Base-by-base conservation (phyloP, 192 early-diverging fungal species). In the Dissophora ornata region DNA sequence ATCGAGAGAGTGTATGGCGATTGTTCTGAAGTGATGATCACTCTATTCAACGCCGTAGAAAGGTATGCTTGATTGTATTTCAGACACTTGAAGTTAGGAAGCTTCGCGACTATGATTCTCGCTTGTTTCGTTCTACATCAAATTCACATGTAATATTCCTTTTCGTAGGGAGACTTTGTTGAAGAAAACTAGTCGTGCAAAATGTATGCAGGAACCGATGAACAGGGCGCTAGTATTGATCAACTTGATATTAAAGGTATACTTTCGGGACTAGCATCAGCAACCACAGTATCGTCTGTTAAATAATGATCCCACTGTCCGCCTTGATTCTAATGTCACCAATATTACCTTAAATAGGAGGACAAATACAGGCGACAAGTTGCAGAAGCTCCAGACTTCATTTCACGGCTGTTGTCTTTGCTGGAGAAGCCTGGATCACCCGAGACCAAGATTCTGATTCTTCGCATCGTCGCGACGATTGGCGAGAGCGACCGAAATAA, bases 401-500 rank as follows among this genome's bases (percentile, higher is more conserved):
- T 70, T 29, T 71, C 52, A 16, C 57, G 78, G 53, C 25, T 80
- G 32, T 30, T 80, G 18, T 34, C 64, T 11, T 28, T 80, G 3
- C 41, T 80, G 25, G 78, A 80, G 28, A 80, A 66, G 25, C 67
- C 58, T 50, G 56, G 55, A 50, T 55, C 62, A 12, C 52, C 67
- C 12, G 78, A 71, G 51, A 71, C 57, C 11, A 80, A 80, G 42
- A 50, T 71, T 9, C 32, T 71, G 8, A 41, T 71, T 15, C 59
- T 80, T 12, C 62, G 78, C 10, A 71, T 80, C 28, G 46, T 80
- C 30, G 63, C 68, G 9, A 80, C 78, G 6, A 71, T 80, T 3
- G 78, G 78, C 4, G 78, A 80, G 48, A 80, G 67, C 24, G 78
- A 80, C 36, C 59, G 68, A 42, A 80, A 70, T 32, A 80, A 80